These are phyloP conservation scores for Nectriaceae sp. DNA, from an alignment of 2,329 filamentous ascomycete genomes.

Conservation along the genomic window DNA sequence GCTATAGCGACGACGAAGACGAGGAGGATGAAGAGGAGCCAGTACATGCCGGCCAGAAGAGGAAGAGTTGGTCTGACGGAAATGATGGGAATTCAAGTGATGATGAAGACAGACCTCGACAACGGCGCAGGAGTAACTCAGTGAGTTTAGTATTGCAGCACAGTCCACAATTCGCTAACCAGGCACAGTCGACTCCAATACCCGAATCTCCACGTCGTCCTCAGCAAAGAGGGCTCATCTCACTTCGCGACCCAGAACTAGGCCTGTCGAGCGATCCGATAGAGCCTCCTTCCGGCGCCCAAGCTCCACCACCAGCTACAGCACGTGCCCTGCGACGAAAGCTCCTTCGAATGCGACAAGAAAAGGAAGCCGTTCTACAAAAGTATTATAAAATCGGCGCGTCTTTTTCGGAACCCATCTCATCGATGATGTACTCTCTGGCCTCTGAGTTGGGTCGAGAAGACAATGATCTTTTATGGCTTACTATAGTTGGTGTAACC, in stretches of 20 bases:
- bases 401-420: slow-evolving; percentile 93
- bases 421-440: slow-evolving; percentile 90
- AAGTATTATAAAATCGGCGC: slow-evolving; percentile 85
- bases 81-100: slow-evolving; percentile 72
- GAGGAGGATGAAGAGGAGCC: slow-evolving; percentile 51
- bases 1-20: slow-evolving; percentile 58
- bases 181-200: slow-evolving; percentile 63
- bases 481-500: slow-evolving; percentile 92
- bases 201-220: slow-evolving; percentile 64
- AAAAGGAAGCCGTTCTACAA: slow-evolving; percentile 75
- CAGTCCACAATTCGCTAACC: slow-evolving; percentile 15
- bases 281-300: slow-evolving; percentile 59
- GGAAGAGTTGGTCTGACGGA: slow-evolving; percentile 76
- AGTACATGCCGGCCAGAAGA: slow-evolving; percentile 61
- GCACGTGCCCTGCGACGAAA: slow-evolving; percentile 71
- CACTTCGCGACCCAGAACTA: slow-evolving; percentile 49
- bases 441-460: slow-evolving; percentile 94
- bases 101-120: slow-evolving; percentile 75
- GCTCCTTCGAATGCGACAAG: slow-evolving; percentile 72
- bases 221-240: slow-evolving; percentile 60
- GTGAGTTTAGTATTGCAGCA: slow-evolving; percentile 49
- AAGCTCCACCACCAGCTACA: slow-evolving; percentile 64
- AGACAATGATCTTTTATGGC: slow-evolving; percentile 95
- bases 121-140: slow-evolving; percentile 85
- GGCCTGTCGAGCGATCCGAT: slow-evolving; percentile 50